A percentile compares a stretch with the other conserved stretches of the same genome.
Conservation (phyloP, 2,329 filamentous ascomycete genomes). For the Dactylellina sp. region DNA sequence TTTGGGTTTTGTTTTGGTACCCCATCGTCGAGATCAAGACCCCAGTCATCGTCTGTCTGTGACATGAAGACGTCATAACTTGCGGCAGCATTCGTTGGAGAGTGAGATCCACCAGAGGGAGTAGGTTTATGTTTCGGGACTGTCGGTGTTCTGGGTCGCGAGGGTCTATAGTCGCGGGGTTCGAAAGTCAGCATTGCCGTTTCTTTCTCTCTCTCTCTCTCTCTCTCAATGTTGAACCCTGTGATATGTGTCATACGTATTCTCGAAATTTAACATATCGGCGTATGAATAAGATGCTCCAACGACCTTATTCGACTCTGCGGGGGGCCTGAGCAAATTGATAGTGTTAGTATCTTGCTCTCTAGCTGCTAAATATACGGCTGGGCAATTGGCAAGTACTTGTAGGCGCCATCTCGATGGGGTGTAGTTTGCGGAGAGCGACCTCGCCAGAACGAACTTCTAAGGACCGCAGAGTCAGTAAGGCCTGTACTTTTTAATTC, state of each 20-base stretch:
- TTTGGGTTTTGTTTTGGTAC: conserved; percentile 27
- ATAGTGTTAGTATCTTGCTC: conserved; percentile 13
- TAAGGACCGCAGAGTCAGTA: conserved; percentile 2
- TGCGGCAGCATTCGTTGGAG: conserved; percentile 69
- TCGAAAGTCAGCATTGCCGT: conserved; percentile 29
- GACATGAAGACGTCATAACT: conserved; percentile 85
- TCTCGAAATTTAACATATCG: conserved; percentile 89
- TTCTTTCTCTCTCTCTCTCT: too few species aligned
- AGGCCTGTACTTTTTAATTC: background rate
- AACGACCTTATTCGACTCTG: conserved; percentile 70
- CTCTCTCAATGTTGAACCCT: conserved; percentile 3
- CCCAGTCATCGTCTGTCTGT: conserved; percentile 85
- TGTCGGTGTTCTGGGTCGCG: conserved; percentile 64
- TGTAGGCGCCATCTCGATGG: conserved; percentile 68
- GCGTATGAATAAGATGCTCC: conserved; percentile 97
- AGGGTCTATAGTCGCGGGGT: conserved; percentile 21
- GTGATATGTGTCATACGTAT: conserved; percentile 70
- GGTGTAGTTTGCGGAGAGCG: conserved; percentile 69
- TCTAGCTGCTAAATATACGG: background rate
- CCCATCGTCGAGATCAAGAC: conserved; percentile 75
- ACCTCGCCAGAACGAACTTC: conserved; percentile 80
- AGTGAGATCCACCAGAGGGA: conserved; percentile 62
- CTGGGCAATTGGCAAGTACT: conserved; percentile 66
- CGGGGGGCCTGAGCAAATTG: conserved; percentile 53
- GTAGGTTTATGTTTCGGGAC: conserved; percentile 70